phyloP scores from a whole-genome alignment of 805 yeast species.

The Teunomyces barrocoloradensis region DNA sequence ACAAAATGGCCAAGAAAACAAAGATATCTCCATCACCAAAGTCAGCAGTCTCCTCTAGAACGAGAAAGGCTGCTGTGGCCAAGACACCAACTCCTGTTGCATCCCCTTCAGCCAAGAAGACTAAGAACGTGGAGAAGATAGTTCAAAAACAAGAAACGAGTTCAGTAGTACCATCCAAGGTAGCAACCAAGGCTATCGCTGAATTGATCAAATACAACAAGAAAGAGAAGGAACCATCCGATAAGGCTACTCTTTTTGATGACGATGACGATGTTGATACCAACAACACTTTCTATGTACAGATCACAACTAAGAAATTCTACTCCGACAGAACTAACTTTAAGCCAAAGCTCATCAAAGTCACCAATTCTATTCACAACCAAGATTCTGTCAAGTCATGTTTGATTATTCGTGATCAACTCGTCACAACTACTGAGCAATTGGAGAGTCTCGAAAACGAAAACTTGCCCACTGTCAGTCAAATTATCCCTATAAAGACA shows the following conservation, averaged over 20 bases:
- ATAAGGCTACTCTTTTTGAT: constrained; percentile 49
- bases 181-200: constrained; percentile 47
- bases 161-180: constrained; percentile 3
- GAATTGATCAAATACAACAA: constrained; percentile 63
- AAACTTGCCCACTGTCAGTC: constrained; percentile 43
- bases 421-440: constrained; percentile 42
- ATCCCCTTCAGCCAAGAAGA: constrained; percentile 19
- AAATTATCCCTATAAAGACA: constrained; percentile 68
- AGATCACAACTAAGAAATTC: constrained; percentile 63
- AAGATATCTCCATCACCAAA: constrained; percentile 3
- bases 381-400: constrained; percentile 48
- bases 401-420: constrained; percentile 64
- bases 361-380: constrained; percentile 47
- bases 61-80: constrained; percentile 15
- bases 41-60: constrained; percentile 22
- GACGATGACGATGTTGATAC: constrained; percentile 50
- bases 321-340: constrained; percentile 57
- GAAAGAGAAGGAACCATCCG: constrained; percentile 21
- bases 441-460: constrained; percentile 47
- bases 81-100: constrained; percentile 18
- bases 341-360: constrained; percentile 50
- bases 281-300: constrained; percentile 54
- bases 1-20: constrained; percentile 5
- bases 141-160: constrained; percentile 2
- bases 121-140: constrained; percentile 6